phyloP scores from a whole-genome alignment of 495 filamentous ascomycete genomes.

The Hyphodiscus hymeniophilus region DNA sequence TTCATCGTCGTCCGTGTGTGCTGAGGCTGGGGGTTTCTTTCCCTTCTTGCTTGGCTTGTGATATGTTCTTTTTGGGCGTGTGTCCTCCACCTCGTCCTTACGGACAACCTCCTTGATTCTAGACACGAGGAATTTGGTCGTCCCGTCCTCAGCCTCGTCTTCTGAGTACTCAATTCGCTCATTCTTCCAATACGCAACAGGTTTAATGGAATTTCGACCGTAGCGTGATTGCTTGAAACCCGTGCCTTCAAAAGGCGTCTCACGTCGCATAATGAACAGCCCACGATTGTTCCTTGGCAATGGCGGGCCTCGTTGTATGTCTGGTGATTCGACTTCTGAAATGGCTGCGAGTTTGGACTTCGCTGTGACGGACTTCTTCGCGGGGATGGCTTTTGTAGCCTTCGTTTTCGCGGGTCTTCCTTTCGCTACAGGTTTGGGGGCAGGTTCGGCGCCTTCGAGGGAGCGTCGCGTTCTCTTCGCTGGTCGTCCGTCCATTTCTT shows the following conservation, averaged over 20 bases:
- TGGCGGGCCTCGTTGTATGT: constrained; percentile 37
- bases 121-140: constrained; percentile 49
- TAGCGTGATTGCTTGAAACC: constrained; percentile 41
- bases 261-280: constrained; percentile 62
- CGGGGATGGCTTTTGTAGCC: background rate
- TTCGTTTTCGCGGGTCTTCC: constrained; percentile 3
- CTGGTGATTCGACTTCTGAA: constrained; percentile 24
- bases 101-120: constrained; percentile 69
- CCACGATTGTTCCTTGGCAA: constrained; percentile 47
- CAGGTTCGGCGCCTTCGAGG: constrained; percentile 14
- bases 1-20: constrained; percentile 35
- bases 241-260: constrained; percentile 47
- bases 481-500: constrained; percentile 19
- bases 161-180: constrained; percentile 64
- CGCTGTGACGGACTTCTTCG: constrained; percentile 1
- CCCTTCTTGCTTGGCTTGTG: constrained; percentile 10
- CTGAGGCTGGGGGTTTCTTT: constrained; percentile 12
- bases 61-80: constrained; percentile 18
- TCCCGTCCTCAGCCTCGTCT: constrained; percentile 39
- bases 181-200: constrained; percentile 80
- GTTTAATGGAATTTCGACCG: constrained; percentile 53
- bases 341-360: constrained; percentile 15
- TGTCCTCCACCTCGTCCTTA: constrained; percentile 48
- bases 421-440: constrained; percentile 7
- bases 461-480: constrained; percentile 27